These are phyloP conservation scores for Nakazawaea holstii DNA, from an alignment of 805 yeast genomes.

Conservation along the genomic window DNA sequence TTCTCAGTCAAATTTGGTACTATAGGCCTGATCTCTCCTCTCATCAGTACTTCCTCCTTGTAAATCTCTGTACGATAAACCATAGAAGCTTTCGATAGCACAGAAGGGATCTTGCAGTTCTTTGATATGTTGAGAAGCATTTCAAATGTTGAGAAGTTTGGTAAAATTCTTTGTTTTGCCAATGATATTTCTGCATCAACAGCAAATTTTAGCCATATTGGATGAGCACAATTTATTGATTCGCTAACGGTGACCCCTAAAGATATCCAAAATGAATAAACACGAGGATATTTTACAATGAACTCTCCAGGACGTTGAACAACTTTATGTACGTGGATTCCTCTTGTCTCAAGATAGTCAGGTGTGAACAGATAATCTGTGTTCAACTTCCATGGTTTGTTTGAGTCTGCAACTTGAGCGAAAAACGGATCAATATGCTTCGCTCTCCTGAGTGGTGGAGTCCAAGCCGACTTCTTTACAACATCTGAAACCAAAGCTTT, in stretches of 20 bases:
- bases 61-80: conserved; percentile 27
- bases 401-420: neutral
- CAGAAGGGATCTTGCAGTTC: conserved; percentile 31
- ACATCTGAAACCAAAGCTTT: conserved; percentile 27
- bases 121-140: conserved; percentile 43
- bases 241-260: conserved; percentile 55
- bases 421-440: conserved; percentile 4
- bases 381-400: conserved; percentile 20
- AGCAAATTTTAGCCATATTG: conserved; percentile 48
- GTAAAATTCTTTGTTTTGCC: conserved; percentile 38
- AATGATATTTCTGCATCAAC: conserved; percentile 49
- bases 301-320: conserved; percentile 61
- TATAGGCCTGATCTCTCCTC: conserved; percentile 31
- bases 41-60: conserved; percentile 35
- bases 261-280: conserved; percentile 46
- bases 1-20: conserved; percentile 28
- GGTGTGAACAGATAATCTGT: conserved; percentile 48
- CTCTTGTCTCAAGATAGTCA: conserved; percentile 35
- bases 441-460: neutral
- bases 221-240: conserved; percentile 50
- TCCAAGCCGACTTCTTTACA: neutral
- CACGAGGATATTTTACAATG: conserved; percentile 50
- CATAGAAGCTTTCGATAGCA: conserved; percentile 28
- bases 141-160: conserved; percentile 46
- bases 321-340: conserved; percentile 41